Evolutionary conservation across 768 basidiomycete species (phyloP).

Genomic region (Boletus reticuloceps): DNA sequence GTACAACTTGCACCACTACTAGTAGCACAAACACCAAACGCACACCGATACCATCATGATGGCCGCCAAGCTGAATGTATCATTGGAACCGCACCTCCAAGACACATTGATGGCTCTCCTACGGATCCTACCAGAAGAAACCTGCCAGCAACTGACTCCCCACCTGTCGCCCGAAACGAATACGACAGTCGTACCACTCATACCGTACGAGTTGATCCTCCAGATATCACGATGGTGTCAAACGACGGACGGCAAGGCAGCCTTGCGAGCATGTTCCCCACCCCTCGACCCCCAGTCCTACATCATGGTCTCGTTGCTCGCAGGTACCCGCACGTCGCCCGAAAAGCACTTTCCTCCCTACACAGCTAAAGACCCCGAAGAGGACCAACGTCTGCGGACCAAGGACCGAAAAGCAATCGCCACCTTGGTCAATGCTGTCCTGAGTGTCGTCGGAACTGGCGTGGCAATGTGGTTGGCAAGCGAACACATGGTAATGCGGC

Average conservation of each 20-base stretch:
- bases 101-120: slow-evolving; percentile 46
- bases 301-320: slow-evolving; percentile 71
- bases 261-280: slow-evolving; percentile 40
- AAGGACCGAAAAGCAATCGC: slow-evolving; percentile 67
- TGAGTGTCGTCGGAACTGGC: slow-evolving; percentile 67
- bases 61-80: slow-evolving; percentile 47
- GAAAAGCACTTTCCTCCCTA: slow-evolving; percentile 64
- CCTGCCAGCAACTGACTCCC: slow-evolving; percentile 40
- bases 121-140: slow-evolving; percentile 43
- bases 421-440: slow-evolving; percentile 64
- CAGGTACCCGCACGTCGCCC: slow-evolving; percentile 77
- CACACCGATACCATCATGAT: background rate
- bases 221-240: slow-evolving; percentile 69
- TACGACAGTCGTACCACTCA: slow-evolving; percentile 31
- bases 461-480: slow-evolving; percentile 75
- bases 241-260: slow-evolving; percentile 42
- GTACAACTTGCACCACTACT: too few species aligned
- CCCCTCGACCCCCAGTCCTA: slow-evolving; percentile 55
- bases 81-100: slow-evolving; percentile 63
- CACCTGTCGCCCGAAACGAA: slow-evolving; percentile 31
- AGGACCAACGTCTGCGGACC: slow-evolving; percentile 42
- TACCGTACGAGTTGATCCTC: slow-evolving; percentile 61
- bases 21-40: too few species aligned
- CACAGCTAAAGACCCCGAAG: slow-evolving; percentile 44
- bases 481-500: slow-evolving; percentile 56